Conservation (phyloP, 2,329 filamentous ascomycete species). For the Fusarium chlamydosporum region DNA sequence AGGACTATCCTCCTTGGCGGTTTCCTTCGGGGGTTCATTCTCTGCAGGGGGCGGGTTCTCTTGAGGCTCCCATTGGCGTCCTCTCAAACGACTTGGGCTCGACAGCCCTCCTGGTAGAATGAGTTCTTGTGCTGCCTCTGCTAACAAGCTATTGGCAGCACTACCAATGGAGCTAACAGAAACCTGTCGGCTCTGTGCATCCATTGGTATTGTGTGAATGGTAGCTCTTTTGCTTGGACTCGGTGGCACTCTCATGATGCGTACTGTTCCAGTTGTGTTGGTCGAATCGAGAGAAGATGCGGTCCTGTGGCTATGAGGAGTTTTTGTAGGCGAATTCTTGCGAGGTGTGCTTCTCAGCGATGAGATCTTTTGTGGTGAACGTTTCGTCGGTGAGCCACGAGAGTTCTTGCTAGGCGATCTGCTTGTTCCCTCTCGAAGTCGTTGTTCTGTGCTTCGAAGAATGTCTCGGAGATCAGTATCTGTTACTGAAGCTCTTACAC, state of each 20-base stretch:
- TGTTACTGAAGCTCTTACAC: constrained; percentile 50
- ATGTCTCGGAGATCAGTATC: constrained; percentile 67
- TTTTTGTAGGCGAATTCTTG: constrained; percentile 50
- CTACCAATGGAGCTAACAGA: constrained; percentile 55
- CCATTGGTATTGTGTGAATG: constrained; percentile 36
- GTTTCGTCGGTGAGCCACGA: constrained; percentile 37
- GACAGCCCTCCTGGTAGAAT: constrained; percentile 57
- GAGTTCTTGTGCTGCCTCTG: constrained; percentile 55
- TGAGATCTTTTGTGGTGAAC: constrained; percentile 36
- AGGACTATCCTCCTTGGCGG: constrained; percentile 34
- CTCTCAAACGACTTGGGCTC: constrained; percentile 61
- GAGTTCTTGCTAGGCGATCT: constrained; percentile 54
- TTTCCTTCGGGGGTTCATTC: constrained; percentile 15
- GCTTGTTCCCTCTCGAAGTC: constrained; percentile 60
- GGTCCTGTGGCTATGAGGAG: constrained; percentile 52
- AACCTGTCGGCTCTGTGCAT: constrained; percentile 45
- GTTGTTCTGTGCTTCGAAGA: constrained; percentile 66
- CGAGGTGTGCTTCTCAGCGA: constrained; percentile 46
- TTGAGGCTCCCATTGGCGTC: constrained; percentile 48
- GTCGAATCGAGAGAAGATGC: constrained; percentile 42
- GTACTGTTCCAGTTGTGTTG: constrained; percentile 43
- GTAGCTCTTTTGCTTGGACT: constrained; percentile 52
- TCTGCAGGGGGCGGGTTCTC: constrained; percentile 14
- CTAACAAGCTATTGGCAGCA: constrained; percentile 60
- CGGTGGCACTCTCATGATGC: constrained; percentile 39